Evolutionary conservation across 164 flowering plant genomes (phyloP).

Genomic region (Stephania yunnanensis): DNA sequence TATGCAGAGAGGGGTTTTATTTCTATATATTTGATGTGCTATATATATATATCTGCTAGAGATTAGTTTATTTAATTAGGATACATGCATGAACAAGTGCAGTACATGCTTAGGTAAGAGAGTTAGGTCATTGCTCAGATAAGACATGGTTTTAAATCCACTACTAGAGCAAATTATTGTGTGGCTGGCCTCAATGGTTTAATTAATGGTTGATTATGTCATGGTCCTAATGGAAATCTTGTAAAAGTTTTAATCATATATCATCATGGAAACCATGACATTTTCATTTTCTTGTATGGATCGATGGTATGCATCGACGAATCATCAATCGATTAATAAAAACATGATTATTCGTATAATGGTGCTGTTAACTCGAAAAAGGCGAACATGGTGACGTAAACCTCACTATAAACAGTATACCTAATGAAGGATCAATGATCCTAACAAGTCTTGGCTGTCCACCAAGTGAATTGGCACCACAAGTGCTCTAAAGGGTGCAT

Average conservation of each 20-base stretch:
- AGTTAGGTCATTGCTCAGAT: not conserved
- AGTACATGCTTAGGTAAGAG: not conserved
- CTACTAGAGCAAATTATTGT: slow-evolving; percentile 13
- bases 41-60: not conserved
- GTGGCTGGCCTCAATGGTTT: not conserved
- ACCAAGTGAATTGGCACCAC: slow-evolving; percentile 5
- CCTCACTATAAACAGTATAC: slow-evolving; percentile 7
- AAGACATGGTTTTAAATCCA: not conserved
- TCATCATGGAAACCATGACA: not conserved
- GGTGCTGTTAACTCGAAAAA: not conserved
- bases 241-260: not conserved
- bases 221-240: not conserved
- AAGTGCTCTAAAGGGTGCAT: not conserved
- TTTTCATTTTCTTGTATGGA: not conserved
- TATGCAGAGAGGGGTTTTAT: no score
- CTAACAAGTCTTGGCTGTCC: not conserved
- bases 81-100: not conserved
- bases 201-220: slow-evolving; percentile 13
- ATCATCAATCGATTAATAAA: not conserved
- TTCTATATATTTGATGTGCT: no score
- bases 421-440: not conserved
- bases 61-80: no score
- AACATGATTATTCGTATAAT: not conserved
- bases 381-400: not conserved
- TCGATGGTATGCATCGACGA: not conserved